Percentiles rank a stretch among this genome's conserved stretches.
These are phyloP conservation scores for Melaleuca quinquenervia DNA, from an alignment of 345 rosid genomes.

Conservation along the genomic window DNA sequence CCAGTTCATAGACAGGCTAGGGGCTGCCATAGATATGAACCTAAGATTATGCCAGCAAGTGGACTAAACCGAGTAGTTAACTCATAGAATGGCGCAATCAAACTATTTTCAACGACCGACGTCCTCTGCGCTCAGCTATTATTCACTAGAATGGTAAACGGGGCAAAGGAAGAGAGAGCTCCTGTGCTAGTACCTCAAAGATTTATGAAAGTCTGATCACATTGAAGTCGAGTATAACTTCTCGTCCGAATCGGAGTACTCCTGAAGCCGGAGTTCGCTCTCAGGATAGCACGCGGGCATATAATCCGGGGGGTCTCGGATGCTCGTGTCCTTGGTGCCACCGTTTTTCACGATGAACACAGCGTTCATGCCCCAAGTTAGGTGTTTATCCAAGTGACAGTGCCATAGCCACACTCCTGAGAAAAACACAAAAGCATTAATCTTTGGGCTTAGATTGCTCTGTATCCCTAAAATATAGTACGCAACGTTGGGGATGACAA, in stretches of 20 bases:
- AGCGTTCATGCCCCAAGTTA: background rate
- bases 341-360: background rate
- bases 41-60: background rate
- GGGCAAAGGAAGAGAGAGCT: background rate
- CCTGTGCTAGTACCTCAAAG: background rate
- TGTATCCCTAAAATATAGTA: background rate
- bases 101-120: background rate
- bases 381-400: background rate
- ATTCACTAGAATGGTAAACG: background rate
- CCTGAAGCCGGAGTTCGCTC: background rate
- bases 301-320: background rate
- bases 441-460: background rate
- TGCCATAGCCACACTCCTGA: background rate
- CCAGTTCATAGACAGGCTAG: background rate
- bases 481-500: background rate
- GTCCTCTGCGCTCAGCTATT: background rate
- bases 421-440: background rate
- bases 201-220: background rate
- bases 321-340: background rate
- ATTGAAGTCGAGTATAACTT: background rate
- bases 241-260: background rate
- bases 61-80: background rate
- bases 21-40: background rate
- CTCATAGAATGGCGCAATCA: background rate
- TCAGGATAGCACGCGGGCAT: background rate